Evolutionary conservation across 768 basidiomycete genomes (phyloP).

Genomic region (Mycena alexandri): DNA sequence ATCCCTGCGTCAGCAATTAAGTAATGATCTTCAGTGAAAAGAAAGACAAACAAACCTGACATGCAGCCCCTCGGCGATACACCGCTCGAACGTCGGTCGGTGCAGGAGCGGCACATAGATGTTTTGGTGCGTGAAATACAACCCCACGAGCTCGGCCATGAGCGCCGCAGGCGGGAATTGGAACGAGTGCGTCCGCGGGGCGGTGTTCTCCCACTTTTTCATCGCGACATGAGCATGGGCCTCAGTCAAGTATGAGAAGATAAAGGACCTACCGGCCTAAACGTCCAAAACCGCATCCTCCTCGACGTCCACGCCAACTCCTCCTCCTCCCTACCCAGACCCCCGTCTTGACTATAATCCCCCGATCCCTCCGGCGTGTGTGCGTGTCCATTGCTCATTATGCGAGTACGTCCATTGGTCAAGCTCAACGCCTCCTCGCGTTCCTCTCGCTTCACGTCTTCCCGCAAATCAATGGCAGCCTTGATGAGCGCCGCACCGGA

Average conservation of each 20-base stretch:
- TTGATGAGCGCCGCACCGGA: background rate
- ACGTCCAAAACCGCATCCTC: conserved; percentile 16
- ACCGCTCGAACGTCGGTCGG: conserved; percentile 72
- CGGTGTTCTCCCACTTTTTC: conserved; percentile 8
- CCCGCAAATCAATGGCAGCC: conserved; percentile 5
- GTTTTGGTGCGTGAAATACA: conserved; percentile 76
- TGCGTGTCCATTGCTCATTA: too few relatives aligned
- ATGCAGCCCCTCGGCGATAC: conserved; percentile 63
- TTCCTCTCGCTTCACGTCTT: background rate
- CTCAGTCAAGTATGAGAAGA: background rate
- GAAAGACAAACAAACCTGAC: conserved; percentile 35
- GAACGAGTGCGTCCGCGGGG: conserved; percentile 38
- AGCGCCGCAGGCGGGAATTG: conserved; percentile 64
- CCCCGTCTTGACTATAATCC: background rate
- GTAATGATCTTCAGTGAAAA: background rate
- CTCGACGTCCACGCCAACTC: conserved; percentile 6
- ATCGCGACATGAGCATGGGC: background rate
- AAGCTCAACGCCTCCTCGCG: background rate
- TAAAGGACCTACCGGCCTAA: background rate
- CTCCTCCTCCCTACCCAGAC: background rate
- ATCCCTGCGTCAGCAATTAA: conserved; percentile 42
- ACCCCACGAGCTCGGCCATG: conserved; percentile 62
- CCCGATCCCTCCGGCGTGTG: background rate
- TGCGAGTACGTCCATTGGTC: too few relatives aligned
- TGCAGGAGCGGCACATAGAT: conserved; percentile 76